Conservation (phyloP, 139 green algal genomes). For the Pycnococcus provasolii region DNA sequence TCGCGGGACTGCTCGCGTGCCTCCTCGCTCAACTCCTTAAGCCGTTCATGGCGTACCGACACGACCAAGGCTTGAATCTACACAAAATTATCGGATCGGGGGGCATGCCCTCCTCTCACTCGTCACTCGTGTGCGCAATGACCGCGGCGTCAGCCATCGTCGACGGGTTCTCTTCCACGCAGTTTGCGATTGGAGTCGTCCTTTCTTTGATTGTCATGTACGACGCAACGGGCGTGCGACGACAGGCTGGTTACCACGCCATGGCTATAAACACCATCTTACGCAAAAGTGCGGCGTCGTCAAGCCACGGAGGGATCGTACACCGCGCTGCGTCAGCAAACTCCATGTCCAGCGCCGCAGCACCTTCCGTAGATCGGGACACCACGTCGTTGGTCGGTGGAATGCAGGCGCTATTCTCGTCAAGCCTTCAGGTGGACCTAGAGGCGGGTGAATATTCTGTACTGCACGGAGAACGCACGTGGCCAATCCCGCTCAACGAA, state of each 20-base stretch:
- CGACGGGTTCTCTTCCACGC: conserved; percentile 59
- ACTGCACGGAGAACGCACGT: conserved; percentile 54
- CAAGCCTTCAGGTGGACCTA: neutral
- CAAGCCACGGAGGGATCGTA: neutral
- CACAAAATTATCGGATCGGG: conserved; percentile 67
- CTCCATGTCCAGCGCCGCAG: neutral
- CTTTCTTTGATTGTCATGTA: conserved; percentile 97
- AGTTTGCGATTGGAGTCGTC: conserved; percentile 75
- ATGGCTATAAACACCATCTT: conserved; percentile 42
- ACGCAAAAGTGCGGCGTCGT: neutral
- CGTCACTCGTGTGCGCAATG: conserved; percentile 68
- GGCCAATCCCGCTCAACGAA: conserved; percentile 62
- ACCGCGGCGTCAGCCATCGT: conserved; percentile 73
- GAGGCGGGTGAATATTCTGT: conserved; percentile 67
- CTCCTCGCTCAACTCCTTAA: conserved; percentile 66
- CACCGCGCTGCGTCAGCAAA: neutral
- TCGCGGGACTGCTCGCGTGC: neutral
- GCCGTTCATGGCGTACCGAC: conserved; percentile 75
- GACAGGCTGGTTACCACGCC: conserved; percentile 82
- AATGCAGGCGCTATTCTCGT: neutral
- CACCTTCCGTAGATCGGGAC: neutral
- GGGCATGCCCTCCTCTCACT: conserved; percentile 95
- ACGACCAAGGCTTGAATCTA: conserved; percentile 65
- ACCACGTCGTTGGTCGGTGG: neutral
- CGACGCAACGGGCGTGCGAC: conserved; percentile 80